These are phyloP conservation scores for Stagonosporopsis vannaccii DNA, from an alignment of 2,329 filamentous ascomycete genomes.

Conservation along the genomic window DNA sequence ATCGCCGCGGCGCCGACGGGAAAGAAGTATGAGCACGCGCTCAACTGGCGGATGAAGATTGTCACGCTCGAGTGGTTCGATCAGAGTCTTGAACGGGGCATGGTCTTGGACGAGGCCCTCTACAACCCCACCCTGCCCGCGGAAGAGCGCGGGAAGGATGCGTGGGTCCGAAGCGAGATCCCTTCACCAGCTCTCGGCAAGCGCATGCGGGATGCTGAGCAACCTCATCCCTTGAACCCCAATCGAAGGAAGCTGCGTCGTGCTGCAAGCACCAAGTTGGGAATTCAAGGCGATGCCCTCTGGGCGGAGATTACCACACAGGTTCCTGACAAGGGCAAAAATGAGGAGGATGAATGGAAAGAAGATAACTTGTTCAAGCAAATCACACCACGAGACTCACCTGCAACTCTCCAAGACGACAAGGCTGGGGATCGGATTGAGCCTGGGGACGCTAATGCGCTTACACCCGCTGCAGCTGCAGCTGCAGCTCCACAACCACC, in stretches of 20 bases:
- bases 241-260: slow-evolving; percentile 80
- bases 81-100: slow-evolving; percentile 82
- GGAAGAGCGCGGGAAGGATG: slow-evolving; percentile 77
- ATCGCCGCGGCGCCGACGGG: slow-evolving; percentile 81
- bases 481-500: slow-evolving; percentile 1
- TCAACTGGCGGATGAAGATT: slow-evolving; percentile 78
- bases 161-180: slow-evolving; percentile 65
- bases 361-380: slow-evolving; percentile 36
- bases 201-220: slow-evolving; percentile 41
- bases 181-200: slow-evolving; percentile 52
- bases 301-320: slow-evolving; percentile 84
- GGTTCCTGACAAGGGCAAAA: slow-evolving; percentile 33
- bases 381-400: slow-evolving; percentile 22
- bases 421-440: background rate
- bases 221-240: slow-evolving; percentile 52
- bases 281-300: slow-evolving; percentile 79
- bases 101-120: slow-evolving; percentile 86
- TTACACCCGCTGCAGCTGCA: background rate
- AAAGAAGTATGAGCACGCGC: slow-evolving; percentile 90
- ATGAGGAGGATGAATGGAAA: slow-evolving; percentile 46
- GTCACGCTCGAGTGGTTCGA: slow-evolving; percentile 86
- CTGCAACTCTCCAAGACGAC: slow-evolving; percentile 10
- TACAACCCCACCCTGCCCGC: slow-evolving; percentile 78
- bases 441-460: background rate
- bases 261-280: slow-evolving; percentile 84